These are phyloP conservation scores for Chlorella sp. DNA, from an alignment of 139 green algal genomes.

Conservation along the genomic window DNA sequence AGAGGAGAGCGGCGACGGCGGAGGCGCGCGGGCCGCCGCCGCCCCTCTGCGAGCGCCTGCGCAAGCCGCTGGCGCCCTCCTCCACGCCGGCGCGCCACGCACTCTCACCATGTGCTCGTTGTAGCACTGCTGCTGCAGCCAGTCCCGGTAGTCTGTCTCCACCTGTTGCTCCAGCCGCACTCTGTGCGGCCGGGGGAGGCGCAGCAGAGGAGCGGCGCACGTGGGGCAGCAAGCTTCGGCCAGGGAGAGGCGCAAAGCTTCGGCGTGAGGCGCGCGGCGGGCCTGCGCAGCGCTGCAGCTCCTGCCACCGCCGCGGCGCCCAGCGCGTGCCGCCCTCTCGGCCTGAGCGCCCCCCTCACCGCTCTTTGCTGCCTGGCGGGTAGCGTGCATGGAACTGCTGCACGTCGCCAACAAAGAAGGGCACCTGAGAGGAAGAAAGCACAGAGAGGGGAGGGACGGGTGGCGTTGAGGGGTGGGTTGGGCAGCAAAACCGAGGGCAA, in stretches of 20 bases:
- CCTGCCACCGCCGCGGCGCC: background rate
- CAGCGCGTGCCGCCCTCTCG: background rate
- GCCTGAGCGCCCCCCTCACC: slow-evolving; percentile 5
- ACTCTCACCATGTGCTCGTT: slow-evolving; percentile 38
- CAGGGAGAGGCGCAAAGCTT: too few relatives aligned
- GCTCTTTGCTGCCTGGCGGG: slow-evolving; percentile 8
- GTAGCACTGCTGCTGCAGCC: slow-evolving; percentile 44
- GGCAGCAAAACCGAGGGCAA: too few relatives aligned
- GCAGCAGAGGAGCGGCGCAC: background rate
- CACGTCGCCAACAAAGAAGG: slow-evolving; percentile 28
- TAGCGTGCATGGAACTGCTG: slow-evolving; percentile 19
- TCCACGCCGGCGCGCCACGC: background rate
- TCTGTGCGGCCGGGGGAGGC: background rate
- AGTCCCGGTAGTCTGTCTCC: slow-evolving; percentile 29
- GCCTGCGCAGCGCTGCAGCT: background rate
- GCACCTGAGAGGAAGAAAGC: too few relatives aligned
- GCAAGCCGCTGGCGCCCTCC: too few relatives aligned
- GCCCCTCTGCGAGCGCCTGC: too few relatives aligned
- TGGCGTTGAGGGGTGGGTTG: too few relatives aligned
- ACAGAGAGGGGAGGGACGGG: too few relatives aligned
- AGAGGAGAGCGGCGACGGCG: too few relatives aligned
- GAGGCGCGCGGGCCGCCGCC: too few relatives aligned
- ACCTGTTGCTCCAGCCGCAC: slow-evolving; percentile 36
- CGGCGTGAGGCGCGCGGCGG: background rate
- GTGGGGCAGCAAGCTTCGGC: background rate